phyloP scores from a whole-genome alignment of 78 protist genomes.

The Isochrysis galbana region DNA sequence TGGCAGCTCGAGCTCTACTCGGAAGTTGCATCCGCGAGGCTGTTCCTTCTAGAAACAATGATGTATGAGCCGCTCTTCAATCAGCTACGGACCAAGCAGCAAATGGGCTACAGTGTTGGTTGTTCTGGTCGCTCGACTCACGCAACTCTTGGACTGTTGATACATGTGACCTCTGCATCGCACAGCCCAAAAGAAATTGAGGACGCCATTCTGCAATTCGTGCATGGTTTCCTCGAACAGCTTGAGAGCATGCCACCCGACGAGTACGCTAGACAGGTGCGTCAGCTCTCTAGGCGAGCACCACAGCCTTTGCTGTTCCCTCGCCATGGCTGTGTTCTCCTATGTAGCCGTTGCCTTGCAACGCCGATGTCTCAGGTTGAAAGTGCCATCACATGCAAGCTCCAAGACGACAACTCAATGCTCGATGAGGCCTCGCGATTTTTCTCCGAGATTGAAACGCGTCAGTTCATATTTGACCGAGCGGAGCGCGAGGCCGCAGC shows the following conservation, averaged over 20 bases:
- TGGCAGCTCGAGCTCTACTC: neutral
- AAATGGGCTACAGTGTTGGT: slow-evolving; percentile 22
- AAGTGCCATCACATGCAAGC: neutral
- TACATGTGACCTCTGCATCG: neutral
- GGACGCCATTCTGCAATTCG: neutral
- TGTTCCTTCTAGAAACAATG: neutral
- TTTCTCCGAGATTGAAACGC: neutral
- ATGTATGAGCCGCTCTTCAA: slow-evolving; percentile 25
- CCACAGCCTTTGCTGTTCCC: no score
- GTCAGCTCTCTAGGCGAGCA: no score
- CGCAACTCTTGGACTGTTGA: neutral
- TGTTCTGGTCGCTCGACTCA: neutral
- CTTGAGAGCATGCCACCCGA: neutral
- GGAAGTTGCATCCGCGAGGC: neutral
- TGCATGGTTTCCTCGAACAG: neutral
- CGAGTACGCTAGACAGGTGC: neutral
- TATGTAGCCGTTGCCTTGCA: no score
- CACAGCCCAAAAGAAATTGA: neutral
- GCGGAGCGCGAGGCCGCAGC: neutral
- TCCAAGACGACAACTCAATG: neutral
- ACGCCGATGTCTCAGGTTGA: no score
- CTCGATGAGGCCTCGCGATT: neutral
- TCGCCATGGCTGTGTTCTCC: no score
- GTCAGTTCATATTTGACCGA: neutral
- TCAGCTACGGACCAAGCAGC: slow-evolving; percentile 44